A percentile compares a stretch with the other conserved stretches of the same genome.
These are phyloP conservation scores for Chlamydomonas sphaeroides DNA, from an alignment of 139 green algal species.

Conservation along the genomic window DNA sequence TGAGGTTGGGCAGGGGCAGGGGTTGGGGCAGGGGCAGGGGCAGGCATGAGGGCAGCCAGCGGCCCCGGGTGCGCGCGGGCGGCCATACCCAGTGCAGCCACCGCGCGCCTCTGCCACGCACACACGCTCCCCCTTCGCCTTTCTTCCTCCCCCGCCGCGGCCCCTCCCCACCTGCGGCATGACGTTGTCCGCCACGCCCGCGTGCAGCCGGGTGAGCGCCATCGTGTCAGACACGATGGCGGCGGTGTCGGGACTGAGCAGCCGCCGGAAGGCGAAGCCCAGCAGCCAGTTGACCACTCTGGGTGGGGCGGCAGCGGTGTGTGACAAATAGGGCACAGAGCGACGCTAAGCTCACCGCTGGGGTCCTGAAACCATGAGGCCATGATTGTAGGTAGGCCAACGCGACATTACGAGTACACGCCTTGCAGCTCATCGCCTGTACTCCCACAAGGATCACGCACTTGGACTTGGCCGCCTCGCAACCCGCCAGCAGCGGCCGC, in stretches of 20 bases:
- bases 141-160: neutral
- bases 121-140: too few species aligned
- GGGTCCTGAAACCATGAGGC: too few species aligned
- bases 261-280: neutral
- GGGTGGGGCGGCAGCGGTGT: neutral
- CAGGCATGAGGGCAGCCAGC: too few species aligned
- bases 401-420: too few species aligned
- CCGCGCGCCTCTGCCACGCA: too few species aligned
- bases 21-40: neutral
- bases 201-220: conserved; percentile 33
- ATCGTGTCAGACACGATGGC: conserved; percentile 46
- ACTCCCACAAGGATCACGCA: too few species aligned
- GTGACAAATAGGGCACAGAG: too few species aligned
- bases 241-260: conserved; percentile 15
- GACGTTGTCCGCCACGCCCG: conserved; percentile 57
- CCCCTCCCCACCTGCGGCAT: conserved; percentile 38
- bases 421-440: too few species aligned
- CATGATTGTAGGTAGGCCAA: too few species aligned
- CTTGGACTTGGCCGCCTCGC: neutral
- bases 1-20: neutral
- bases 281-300: conserved; percentile 41
- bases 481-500: conserved; percentile 1
- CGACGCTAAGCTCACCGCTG: too few species aligned
- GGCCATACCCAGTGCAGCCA: too few species aligned
- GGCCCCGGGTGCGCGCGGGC: too few species aligned